Percentiles rank a stretch among this genome's conserved stretches.
These are phyloP conservation scores for Postia placenta DNA, from an alignment of 768 basidiomycete genomes.

Conservation along the genomic window DNA sequence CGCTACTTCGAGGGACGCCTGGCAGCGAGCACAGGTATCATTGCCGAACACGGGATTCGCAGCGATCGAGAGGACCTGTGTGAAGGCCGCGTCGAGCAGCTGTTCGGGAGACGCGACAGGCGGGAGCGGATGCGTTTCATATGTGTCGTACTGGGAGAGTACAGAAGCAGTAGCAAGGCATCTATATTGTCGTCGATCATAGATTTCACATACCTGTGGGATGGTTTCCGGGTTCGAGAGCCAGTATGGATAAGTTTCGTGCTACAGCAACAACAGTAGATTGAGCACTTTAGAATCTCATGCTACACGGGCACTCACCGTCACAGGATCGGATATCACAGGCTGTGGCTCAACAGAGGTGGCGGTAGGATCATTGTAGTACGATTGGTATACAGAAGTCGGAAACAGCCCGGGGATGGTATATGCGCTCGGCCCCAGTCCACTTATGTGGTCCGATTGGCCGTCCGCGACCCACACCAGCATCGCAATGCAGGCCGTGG, in stretches of 20 bases:
- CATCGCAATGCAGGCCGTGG: not conserved
- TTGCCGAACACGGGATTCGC: slow-evolving; percentile 46
- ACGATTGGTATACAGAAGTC: slow-evolving; percentile 53
- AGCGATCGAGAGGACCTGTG: slow-evolving; percentile 51
- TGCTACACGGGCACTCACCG: slow-evolving; percentile 33
- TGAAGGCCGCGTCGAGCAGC: slow-evolving; percentile 46
- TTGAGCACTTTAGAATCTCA: slow-evolving; percentile 4
- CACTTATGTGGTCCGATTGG: not conserved
- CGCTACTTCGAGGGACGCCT: slow-evolving; percentile 51
- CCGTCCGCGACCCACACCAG: not conserved
- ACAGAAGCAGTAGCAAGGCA: not conserved
- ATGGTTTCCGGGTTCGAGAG: slow-evolving; percentile 60
- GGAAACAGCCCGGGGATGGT: slow-evolving; percentile 60
- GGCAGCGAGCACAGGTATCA: slow-evolving; percentile 53
- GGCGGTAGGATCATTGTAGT: slow-evolving; percentile 69
- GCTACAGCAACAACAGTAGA: slow-evolving; percentile 27
- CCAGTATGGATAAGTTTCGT: slow-evolving; percentile 48
- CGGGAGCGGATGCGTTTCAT: slow-evolving; percentile 63
- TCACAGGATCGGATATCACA: slow-evolving; percentile 65
- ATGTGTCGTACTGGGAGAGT: slow-evolving; percentile 39
- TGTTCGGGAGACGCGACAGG: slow-evolving; percentile 39
- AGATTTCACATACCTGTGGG: slow-evolving; percentile 38
- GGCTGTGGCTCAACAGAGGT: slow-evolving; percentile 69
- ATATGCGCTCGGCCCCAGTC: slow-evolving; percentile 36
- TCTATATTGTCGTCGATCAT: no score